Conservation (phyloP, 2,329 filamentous ascomycete species). For the Alternaria postmessia region DNA sequence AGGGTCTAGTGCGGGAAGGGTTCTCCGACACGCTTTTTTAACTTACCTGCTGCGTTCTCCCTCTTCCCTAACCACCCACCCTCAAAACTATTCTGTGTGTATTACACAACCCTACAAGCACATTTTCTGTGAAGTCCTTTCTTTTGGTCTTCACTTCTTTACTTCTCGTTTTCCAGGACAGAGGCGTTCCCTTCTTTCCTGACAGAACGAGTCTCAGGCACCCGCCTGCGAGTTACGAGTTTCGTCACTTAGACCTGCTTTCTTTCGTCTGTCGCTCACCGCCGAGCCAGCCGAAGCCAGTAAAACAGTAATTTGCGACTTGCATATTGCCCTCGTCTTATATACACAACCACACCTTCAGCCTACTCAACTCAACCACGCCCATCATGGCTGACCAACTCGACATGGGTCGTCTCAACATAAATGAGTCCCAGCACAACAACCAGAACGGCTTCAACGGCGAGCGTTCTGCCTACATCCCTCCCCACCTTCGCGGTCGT, state of each 20-base stretch:
- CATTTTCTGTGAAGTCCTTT: conserved; percentile 50
- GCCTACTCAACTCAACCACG: conserved; percentile 18
- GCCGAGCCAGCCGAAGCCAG: conserved; percentile 39
- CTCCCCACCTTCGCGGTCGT: conserved; percentile 76
- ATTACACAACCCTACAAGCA: conserved; percentile 38
- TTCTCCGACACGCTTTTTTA: conserved; percentile 35
- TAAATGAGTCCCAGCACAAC: conserved; percentile 72
- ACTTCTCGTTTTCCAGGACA: conserved; percentile 51
- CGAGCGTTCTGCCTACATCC: conserved; percentile 79
- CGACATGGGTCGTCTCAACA: conserved; percentile 78
- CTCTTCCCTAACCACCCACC: conserved; percentile 38
- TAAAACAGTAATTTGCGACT: conserved; percentile 31
- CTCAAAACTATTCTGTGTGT: conserved; percentile 44
- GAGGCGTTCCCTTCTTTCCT: conserved; percentile 50
- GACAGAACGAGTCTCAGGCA: conserved; percentile 52
- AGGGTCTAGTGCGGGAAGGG: conserved; percentile 27
- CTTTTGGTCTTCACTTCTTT: conserved; percentile 54
- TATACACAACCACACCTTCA: conserved; percentile 12
- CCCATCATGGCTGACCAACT: conserved; percentile 65
- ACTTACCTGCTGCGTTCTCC: conserved; percentile 26
- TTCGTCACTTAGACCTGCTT: conserved; percentile 39
- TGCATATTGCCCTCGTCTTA: conserved; percentile 12
- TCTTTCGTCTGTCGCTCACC: conserved; percentile 44
- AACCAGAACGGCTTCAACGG: conserved; percentile 56
- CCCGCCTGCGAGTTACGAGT: conserved; percentile 48